phyloP scores from a whole-genome alignment of 441 rosid genomes.

The Pelargonium myrrhifolium region DNA sequence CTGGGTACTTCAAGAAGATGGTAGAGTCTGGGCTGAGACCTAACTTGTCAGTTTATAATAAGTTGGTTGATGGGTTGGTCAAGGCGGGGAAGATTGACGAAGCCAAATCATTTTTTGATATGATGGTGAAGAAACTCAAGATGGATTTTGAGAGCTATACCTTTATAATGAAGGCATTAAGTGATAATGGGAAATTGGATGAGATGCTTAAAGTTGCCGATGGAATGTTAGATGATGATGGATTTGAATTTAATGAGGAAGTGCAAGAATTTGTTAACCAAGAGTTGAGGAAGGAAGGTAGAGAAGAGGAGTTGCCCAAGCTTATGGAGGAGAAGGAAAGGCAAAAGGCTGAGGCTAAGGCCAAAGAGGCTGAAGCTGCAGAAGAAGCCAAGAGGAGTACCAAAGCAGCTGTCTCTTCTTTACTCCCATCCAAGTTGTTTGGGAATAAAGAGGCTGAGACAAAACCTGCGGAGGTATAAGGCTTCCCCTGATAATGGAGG shows the following conservation, averaged over 20 bases:
- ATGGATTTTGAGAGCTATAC: conserved; percentile 65
- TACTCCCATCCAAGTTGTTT: conserved; percentile 39
- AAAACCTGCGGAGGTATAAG: conserved; percentile 20
- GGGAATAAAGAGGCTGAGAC: conserved; percentile 39
- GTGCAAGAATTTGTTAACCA: conserved; percentile 64
- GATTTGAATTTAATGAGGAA: conserved; percentile 26
- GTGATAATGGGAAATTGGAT: conserved; percentile 53
- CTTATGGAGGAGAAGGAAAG: conserved; percentile 82
- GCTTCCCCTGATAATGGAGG: conserved; percentile 21
- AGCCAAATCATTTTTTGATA: conserved; percentile 62
- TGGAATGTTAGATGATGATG: conserved; percentile 47
- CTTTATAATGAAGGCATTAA: conserved; percentile 63
- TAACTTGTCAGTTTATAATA: conserved; percentile 62
- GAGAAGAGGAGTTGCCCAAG: conserved; percentile 64
- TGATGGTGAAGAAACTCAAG: conserved; percentile 82
- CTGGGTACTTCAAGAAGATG: conserved; percentile 63
- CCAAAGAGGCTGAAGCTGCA: conserved; percentile 57
- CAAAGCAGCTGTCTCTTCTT: conserved; percentile 39
- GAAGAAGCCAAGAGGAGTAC: conserved; percentile 73
- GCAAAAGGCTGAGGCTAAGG: conserved; percentile 80
- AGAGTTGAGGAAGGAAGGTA: conserved; percentile 60
- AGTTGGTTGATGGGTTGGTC: conserved; percentile 57
- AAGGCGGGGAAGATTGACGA: conserved; percentile 55
- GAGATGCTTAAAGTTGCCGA: conserved; percentile 73
- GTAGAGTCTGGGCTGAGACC: conserved; percentile 68